Base-by-base conservation (phyloP, 2,329 filamentous ascomycete species). In the Colletotrichum cuscutae region DNA sequence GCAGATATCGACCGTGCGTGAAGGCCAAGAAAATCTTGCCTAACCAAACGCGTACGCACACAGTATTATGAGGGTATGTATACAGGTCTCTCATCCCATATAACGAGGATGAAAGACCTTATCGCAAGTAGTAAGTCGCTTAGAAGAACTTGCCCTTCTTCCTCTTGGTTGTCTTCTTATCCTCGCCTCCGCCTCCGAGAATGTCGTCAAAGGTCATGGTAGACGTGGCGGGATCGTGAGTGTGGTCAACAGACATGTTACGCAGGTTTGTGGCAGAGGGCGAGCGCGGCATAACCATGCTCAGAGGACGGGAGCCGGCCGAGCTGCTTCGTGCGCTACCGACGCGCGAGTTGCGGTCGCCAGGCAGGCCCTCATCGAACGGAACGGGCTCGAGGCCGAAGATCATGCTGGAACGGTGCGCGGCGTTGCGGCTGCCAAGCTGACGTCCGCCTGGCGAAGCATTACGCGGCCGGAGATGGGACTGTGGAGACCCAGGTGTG, bases 191-290 rank as follows among this genome's bases (percentile, higher is more conserved):
- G 35, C 78, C 79, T 9, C 82, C 82, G 28, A 88, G 78, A 46
- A 88, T 88, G 61, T 88, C 86, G 74, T 88, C 86, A 77, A 88
- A 88, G 0, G 86, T 88, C 32, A 82, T 80, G 3, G 83, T 81
- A 12, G 81, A 77, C 26, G 75, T 79, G 2, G 74, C 76, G 60
- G 42, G 9, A 77, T 68, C 9, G 76, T 73, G 32, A 71, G 72
- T 54, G 63, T 75, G 13, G 72, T 75, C 68, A 19, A 77, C 77
- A 1, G 77, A 77, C 49, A 67, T 57, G 11, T 72, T 54, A 1
- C 68, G 71, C 30, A 84, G 77, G 69, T 85, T 84, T 8, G 81
- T 81, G 13, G 78, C 76, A 5, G 84, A 85, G 5, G 77, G 75
- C 64, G 77, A 82, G 71, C 82, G 77, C 26, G 70, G 71, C 64